phyloP scores from a whole-genome alignment of 2,329 filamentous ascomycete genomes.

The Elsinoe australis region DNA sequence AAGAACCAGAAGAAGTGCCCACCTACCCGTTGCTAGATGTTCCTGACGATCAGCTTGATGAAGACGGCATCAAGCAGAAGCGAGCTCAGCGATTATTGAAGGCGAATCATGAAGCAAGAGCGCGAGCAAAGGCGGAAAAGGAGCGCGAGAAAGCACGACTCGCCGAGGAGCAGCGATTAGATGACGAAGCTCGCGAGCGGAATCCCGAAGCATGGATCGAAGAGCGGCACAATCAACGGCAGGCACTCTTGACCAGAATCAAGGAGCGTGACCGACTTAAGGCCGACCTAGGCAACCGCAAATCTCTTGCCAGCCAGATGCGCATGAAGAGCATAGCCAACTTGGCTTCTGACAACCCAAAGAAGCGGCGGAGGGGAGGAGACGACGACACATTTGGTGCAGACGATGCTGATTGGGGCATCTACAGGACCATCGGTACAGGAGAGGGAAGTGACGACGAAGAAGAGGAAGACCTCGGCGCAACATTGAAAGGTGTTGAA shows the following conservation, averaged over 20 bases:
- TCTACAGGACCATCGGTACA: conserved; percentile 86
- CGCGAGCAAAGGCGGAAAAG: conserved; percentile 92
- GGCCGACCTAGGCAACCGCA: conserved; percentile 90
- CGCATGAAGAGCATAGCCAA: conserved; percentile 98
- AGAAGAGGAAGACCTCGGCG: conserved; percentile 79
- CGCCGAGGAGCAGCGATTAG: conserved; percentile 74
- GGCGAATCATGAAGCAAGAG: conserved; percentile 85
- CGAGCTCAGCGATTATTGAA: conserved; percentile 88
- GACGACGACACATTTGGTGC: conserved; percentile 96
- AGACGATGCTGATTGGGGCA: conserved; percentile 96
- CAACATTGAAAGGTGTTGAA: conserved; percentile 68
- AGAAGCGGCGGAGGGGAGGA: conserved; percentile 71
- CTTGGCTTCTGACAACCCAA: conserved; percentile 78
- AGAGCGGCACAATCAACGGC: conserved; percentile 67
- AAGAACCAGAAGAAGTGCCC: conserved; percentile 67
- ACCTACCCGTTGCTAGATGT: conserved; percentile 83
- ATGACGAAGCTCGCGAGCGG: conserved; percentile 74
- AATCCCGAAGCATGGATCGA: conserved; percentile 81
- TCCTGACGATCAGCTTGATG: conserved; percentile 87
- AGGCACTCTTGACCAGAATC: conserved; percentile 67
- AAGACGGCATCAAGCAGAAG: conserved; percentile 85
- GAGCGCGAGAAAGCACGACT: conserved; percentile 80
- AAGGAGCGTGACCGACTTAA: conserved; percentile 91
- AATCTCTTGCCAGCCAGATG: conserved; percentile 90
- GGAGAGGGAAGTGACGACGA: conserved; percentile 78